Conservation (phyloP, 345 rosid species). For the Mangifera indica region DNA sequence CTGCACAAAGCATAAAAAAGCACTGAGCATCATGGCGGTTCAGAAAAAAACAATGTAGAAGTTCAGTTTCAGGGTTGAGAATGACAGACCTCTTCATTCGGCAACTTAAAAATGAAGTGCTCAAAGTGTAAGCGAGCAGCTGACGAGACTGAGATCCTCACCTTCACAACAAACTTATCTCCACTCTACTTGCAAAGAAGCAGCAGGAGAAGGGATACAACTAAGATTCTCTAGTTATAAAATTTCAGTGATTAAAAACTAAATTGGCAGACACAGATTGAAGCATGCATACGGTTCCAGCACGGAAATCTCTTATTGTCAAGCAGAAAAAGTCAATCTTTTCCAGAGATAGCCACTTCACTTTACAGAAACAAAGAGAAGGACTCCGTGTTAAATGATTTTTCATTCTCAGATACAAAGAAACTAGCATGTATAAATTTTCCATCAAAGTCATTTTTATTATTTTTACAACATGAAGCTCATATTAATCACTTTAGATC, state of each 20-base stretch:
- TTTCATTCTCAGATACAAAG: no score
- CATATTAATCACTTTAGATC: neutral
- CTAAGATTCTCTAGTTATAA: neutral
- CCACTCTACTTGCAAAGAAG: constrained; percentile 54
- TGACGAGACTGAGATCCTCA: constrained; percentile 63
- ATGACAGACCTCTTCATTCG: constrained; percentile 64
- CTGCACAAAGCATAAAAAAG: constrained; percentile 30
- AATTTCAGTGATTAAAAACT: no score
- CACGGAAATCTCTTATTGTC: neutral
- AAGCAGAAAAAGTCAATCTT: neutral
- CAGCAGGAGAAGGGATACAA: neutral
- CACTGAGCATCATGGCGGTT: neutral
- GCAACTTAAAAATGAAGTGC: constrained; percentile 68
- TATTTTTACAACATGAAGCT: neutral
- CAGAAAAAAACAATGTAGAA: neutral
- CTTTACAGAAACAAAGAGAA: neutral
- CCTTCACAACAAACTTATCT: constrained; percentile 70
- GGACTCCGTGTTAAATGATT: neutral
- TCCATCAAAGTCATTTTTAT: neutral
- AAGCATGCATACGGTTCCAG: neutral
- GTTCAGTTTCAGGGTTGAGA: neutral
- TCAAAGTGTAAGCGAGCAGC: constrained; percentile 72
- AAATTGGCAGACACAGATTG: neutral
- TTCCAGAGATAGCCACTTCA: neutral
- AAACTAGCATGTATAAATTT: no score